A percentile compares a stretch with the other conserved stretches of the same genome.
Evolutionary conservation across 2,329 filamentous ascomycete genomes (phyloP).

Genomic region (Aspergillus aculeatus): DNA sequence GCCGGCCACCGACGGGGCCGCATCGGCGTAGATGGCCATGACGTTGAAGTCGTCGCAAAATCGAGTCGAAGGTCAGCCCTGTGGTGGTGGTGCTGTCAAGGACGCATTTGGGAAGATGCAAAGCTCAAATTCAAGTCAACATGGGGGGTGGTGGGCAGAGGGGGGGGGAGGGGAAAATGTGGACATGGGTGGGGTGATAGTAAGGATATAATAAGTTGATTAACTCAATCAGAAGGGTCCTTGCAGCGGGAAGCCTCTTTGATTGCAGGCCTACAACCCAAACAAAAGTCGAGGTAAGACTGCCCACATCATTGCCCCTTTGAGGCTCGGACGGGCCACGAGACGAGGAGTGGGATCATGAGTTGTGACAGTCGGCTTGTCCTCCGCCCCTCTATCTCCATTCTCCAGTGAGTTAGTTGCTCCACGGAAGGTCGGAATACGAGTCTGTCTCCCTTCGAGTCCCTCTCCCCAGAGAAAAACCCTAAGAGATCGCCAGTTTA

Average conservation of each 20-base stretch:
- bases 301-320: background rate
- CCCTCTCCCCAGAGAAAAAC: background rate
- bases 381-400: too few relatives aligned
- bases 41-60: background rate
- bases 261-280: background rate
- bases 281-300: background rate
- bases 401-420: too few relatives aligned
- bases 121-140: background rate
- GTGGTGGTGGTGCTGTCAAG: background rate
- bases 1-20: constrained; percentile 20
- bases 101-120: background rate
- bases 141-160: background rate
- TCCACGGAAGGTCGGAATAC: background rate
- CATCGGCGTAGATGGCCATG: constrained; percentile 23
- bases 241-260: background rate
- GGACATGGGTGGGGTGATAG: constrained; percentile 5
- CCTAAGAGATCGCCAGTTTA: background rate
- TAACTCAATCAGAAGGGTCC: background rate
- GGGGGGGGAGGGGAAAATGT: background rate
- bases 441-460: background rate
- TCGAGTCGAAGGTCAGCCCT: background rate
- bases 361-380: background rate
- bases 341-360: background rate
- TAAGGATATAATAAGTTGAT: background rate
- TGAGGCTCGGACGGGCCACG: background rate